Base-by-base conservation (phyloP, 768 basidiomycete species). In the Collybiopsis luxurians region DNA sequence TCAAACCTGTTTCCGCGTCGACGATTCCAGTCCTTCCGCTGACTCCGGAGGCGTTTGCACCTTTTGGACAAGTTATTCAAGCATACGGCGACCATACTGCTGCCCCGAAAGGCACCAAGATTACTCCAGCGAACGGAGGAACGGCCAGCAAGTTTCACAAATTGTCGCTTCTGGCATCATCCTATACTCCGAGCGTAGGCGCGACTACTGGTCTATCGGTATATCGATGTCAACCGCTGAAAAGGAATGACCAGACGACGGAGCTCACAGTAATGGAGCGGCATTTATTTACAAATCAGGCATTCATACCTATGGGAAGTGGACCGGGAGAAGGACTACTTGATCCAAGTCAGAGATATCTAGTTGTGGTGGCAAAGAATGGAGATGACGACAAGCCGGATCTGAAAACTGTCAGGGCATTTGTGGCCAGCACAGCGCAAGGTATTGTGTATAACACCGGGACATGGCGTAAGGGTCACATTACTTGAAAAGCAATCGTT, bases 71-170 rank as follows among this genome's bases (percentile, higher is more conserved):
- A 64, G 95, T 98, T 53, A 80, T 98, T 48, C 93, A 98, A 73
- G 94, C 89, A 1, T 97, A 90, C 68, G 74, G 78, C 1, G 84
- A 90, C 64, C 77, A 80, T 42, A 69, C 80, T 13, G 80, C 86
- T 12, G 87, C 83, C 4, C 87, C 93, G 1, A 83, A 82, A 50
- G 84, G 80, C 9, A 81, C 83, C 38, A 85, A 82, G 63, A 80
- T 92, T 53, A 93, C 93, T 2, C 73, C 80, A 17, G 95, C 93
- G 27, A 98, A 98, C 70, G 87, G 83, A 60, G 94, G 92, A 40
- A 92, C 93, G 2, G 97, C 97, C 0, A 79, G 72, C 64, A 99
- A 99, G 71, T 98, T 90, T 73, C 94, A 98, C 75, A 91, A 95
- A 67, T 80, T 98, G 34, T 82, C 92, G 2, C 76, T 86, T n/a